Percentiles rank a stretch among this genome's conserved stretches.
These are phyloP conservation scores for Vicia sativa DNA, from an alignment of 306 rosid species.

Conservation along the genomic window DNA sequence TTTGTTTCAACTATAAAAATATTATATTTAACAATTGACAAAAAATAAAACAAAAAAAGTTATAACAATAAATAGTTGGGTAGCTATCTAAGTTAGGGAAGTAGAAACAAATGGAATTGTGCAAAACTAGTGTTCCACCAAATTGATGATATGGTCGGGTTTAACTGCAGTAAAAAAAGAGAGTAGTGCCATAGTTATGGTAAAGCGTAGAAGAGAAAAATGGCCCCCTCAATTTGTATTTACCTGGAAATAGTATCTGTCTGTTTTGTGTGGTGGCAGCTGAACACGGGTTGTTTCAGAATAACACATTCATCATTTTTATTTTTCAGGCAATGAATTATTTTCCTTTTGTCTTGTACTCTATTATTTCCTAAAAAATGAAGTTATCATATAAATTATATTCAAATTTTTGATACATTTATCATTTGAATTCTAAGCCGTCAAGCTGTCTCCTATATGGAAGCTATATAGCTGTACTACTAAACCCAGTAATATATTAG, in stretches of 20 bases:
- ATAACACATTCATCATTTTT: slow-evolving; percentile 5
- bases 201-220: slow-evolving; percentile 32
- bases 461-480: slow-evolving; percentile 53
- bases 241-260: slow-evolving; percentile 55
- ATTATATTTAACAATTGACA: too few relatives aligned
- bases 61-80: too few relatives aligned
- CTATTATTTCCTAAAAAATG: slow-evolving; percentile 54
- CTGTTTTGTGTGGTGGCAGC: slow-evolving; percentile 54
- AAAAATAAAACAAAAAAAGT: neutral
- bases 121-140: neutral
- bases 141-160: slow-evolving; percentile 17
- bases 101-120: slow-evolving; percentile 38
- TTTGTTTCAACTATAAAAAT: too few relatives aligned
- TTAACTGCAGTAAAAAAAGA: slow-evolving; percentile 41
- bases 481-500: slow-evolving; percentile 37
- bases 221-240: slow-evolving; percentile 47
- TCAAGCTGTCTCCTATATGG: slow-evolving; percentile 69
- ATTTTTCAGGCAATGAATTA: slow-evolving; percentile 42
- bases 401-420: slow-evolving; percentile 1
- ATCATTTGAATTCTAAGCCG: slow-evolving; percentile 38
- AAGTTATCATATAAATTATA: slow-evolving; percentile 33
- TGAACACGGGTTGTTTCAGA: slow-evolving; percentile 46
- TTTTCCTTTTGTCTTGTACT: slow-evolving; percentile 58
- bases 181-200: slow-evolving; percentile 24
- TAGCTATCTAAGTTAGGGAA: slow-evolving; percentile 6